These are phyloP conservation scores for Mycena latifolia DNA, from an alignment of 768 basidiomycete genomes.

Conservation along the genomic window DNA sequence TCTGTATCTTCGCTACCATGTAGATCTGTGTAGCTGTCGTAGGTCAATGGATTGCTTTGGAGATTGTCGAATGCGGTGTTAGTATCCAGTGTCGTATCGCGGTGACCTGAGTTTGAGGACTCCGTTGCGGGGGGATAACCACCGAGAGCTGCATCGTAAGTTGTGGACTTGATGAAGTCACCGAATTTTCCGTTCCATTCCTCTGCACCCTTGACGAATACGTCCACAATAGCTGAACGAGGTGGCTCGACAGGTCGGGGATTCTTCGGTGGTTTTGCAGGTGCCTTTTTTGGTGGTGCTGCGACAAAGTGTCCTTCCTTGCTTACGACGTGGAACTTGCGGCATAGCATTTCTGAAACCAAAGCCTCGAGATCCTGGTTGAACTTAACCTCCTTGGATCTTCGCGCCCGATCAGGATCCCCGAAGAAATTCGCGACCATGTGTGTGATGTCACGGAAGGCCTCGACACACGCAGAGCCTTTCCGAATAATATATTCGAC, in stretches of 20 bases:
- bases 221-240: slow-evolving; percentile 4
- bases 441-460: slow-evolving; percentile 40
- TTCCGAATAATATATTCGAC: slow-evolving; percentile 14
- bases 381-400: slow-evolving; percentile 39
- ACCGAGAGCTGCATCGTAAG: slow-evolving; percentile 39
- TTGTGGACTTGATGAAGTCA: slow-evolving; percentile 37
- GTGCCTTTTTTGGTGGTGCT: slow-evolving; percentile 11
- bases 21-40: slow-evolving; percentile 31
- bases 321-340: slow-evolving; percentile 25
- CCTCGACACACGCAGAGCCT: slow-evolving; percentile 14
- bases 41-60: slow-evolving; percentile 22
- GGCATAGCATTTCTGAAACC: slow-evolving; percentile 36
- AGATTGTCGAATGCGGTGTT: slow-evolving; percentile 35
- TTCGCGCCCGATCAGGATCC: slow-evolving; percentile 32
- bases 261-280: background rate
- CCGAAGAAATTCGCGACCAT: slow-evolving; percentile 24
- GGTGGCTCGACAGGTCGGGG: background rate
- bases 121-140: slow-evolving; percentile 36
- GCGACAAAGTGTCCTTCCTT: slow-evolving; percentile 26
- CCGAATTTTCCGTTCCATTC: slow-evolving; percentile 38
- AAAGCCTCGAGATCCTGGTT: slow-evolving; percentile 39
- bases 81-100: slow-evolving; percentile 24
- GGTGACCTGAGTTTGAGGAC: background rate
- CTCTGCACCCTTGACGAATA: slow-evolving; percentile 6
- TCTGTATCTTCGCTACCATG: slow-evolving; percentile 11